These are phyloP conservation scores for Taphrina flavorubra DNA, from an alignment of 1,139 yeast species.

Conservation along the genomic window DNA sequence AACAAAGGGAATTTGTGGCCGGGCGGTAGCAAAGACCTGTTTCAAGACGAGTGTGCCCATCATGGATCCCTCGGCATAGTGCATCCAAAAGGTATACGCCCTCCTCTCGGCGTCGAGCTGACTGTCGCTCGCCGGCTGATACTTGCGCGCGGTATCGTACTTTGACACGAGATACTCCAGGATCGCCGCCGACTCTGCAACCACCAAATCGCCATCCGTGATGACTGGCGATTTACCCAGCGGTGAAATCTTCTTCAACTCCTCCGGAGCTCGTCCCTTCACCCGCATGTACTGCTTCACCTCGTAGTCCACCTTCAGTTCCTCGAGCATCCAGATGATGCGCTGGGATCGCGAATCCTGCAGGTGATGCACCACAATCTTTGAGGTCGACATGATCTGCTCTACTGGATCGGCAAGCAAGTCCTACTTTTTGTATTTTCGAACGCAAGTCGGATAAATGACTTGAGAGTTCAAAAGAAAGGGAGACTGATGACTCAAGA, in stretches of 20 bases:
- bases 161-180: constrained; percentile 49
- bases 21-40: constrained; percentile 31
- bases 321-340: constrained; percentile 63
- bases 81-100: constrained; percentile 59
- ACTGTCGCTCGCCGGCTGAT: constrained; percentile 45
- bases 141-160: constrained; percentile 49
- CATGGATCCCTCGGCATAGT: constrained; percentile 64
- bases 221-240: constrained; percentile 64
- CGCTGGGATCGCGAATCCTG: constrained; percentile 63
- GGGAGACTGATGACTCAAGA: no score
- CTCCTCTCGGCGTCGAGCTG: constrained; percentile 50
- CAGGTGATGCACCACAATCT: constrained; percentile 48
- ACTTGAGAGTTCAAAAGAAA: neutral
- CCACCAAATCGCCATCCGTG: constrained; percentile 53
- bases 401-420: neutral
- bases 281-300: constrained; percentile 56
- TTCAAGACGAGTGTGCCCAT: constrained; percentile 52
- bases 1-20: constrained; percentile 58
- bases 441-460: no score
- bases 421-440: neutral
- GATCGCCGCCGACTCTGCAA: constrained; percentile 50
- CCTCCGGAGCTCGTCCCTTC: constrained; percentile 54
- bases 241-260: constrained; percentile 61
- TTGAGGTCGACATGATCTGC: constrained; percentile 2
- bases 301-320: constrained; percentile 47